Evolutionary conservation across 192 early-diverging fungal species (phyloP).

Genomic region (Paraglomus brasilianum): DNA sequence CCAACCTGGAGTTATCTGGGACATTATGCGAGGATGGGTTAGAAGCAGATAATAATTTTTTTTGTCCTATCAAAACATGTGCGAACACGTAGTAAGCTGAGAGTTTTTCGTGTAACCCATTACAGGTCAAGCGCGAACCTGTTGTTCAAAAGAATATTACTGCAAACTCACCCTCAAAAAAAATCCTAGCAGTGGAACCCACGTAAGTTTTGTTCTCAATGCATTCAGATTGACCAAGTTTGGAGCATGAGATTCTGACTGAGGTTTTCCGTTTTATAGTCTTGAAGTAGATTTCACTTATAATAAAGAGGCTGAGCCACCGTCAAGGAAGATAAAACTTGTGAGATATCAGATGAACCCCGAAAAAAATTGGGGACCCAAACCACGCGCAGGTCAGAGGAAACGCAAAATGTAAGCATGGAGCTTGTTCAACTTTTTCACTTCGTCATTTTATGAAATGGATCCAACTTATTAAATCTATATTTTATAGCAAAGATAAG

Average conservation of each 20-base stretch:
- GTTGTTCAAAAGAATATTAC: conserved; percentile 63
- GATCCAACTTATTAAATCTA: no score
- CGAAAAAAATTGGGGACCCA: conserved; percentile 96
- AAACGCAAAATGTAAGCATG: conserved; percentile 45
- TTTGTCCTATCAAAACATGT: neutral
- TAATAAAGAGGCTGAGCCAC: conserved; percentile 71
- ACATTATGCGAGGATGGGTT: conserved; percentile 78
- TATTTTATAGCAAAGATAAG: no score
- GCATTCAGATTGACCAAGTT: neutral
- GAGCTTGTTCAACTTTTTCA: neutral
- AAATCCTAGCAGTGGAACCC: conserved; percentile 59
- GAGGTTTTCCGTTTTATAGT: conserved; percentile 22
- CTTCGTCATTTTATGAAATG: no score
- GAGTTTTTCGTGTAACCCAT: neutral
- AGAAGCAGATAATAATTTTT: neutral
- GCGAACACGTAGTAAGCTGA: neutral
- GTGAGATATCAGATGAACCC: conserved; percentile 97
- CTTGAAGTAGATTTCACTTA: conserved; percentile 70
- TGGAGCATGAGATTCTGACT: neutral
- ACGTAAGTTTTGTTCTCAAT: conserved; percentile 9
- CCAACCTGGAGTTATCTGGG: conserved; percentile 84
- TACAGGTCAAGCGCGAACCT: conserved; percentile 64
- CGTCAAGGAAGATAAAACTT: conserved; percentile 76
- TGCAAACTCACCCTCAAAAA: conserved; percentile 64
- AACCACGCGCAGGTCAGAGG: conserved; percentile 62